Evolutionary conservation across 441 rosid species (phyloP), one percentile per base, ranked within the genome.

Genomic region (Flueggea neowawraea): DNA sequence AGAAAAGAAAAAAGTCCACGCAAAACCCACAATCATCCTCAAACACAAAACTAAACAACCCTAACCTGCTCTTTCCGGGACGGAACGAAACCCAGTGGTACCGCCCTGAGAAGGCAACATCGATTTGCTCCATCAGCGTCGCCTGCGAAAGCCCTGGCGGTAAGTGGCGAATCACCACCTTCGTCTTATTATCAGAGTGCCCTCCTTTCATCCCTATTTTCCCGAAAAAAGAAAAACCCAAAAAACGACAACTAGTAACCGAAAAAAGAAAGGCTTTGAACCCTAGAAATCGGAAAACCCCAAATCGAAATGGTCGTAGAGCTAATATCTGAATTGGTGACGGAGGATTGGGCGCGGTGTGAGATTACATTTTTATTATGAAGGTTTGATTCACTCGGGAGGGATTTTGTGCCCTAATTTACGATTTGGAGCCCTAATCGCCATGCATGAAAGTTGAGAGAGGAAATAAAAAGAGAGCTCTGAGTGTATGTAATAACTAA

Each of bases 131-230:
- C 77, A 71, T 61, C 17, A 88, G 69, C 76, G 63, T 58, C 16
- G 57, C 72, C 72, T 66, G 78, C 58, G 90, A 75, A 68, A 86
- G 75, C 61, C 78, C 69, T 43, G 88, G 89, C 16, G 96, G 96
- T 79, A 86, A 74, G 77, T 74, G 86, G 47, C 95, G 90, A 16
- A 88, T 75, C 63, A 86, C 88, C 74, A 84, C 95, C 77, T 86
- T 88, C 62, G 85, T 84, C 62, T 86, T 90, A 36, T 36, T 36
- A 72, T 88, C 90, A 71, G 69, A 66, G 65, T 72, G 66, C 43
- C 85, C 76, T 45, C 16, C 82, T 74, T 73, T 82, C 90, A 88
- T 76, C 63, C 65, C 77, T 61, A 1, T 22, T 22, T 22, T 22
- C 2, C 28, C 28, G 28, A 22, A 12, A 9, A 12, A 11, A 49